These are phyloP conservation scores for Asterella californica DNA, from an alignment of 225 moss, liverwort and hornwort species.

Conservation along the genomic window DNA sequence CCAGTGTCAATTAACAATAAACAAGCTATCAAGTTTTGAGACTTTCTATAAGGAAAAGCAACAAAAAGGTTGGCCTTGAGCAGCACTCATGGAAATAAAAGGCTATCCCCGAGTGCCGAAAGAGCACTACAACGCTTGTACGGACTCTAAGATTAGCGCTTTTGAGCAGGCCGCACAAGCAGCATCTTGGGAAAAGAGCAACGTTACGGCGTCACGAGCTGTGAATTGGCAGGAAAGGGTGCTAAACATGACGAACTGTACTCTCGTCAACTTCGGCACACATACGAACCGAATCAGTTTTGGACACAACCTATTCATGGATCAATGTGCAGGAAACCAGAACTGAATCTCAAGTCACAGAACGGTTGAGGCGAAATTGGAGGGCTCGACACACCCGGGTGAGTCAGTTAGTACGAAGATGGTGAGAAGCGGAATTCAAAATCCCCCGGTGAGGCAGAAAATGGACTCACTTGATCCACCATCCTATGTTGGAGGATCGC, in stretches of 20 bases:
- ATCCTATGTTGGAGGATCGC: conserved; percentile 93
- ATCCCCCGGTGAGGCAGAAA: background rate
- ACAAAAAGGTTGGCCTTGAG: background rate
- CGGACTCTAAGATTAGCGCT: background rate
- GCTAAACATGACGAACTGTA: no score
- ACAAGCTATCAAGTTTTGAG: no score
- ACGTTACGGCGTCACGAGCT: no score
- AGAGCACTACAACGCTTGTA: background rate
- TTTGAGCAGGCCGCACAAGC: background rate
- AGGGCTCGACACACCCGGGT: background rate
- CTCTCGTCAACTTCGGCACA: no score
- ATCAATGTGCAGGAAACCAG: background rate
- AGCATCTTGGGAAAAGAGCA: background rate
- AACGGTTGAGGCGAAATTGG: background rate
- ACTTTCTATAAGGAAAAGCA: no score
- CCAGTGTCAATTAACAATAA: no score
- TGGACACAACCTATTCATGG: background rate
- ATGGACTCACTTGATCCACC: conserved; percentile 79
- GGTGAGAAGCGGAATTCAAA: background rate
- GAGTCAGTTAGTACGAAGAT: no score
- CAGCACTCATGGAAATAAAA: background rate
- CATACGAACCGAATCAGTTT: background rate
- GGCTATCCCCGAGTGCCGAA: background rate
- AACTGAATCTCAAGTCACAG: background rate
- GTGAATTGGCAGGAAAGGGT: no score